Conservation (phyloP, 1,284 basidiomycete species). For the Meira nashicola region DNA sequence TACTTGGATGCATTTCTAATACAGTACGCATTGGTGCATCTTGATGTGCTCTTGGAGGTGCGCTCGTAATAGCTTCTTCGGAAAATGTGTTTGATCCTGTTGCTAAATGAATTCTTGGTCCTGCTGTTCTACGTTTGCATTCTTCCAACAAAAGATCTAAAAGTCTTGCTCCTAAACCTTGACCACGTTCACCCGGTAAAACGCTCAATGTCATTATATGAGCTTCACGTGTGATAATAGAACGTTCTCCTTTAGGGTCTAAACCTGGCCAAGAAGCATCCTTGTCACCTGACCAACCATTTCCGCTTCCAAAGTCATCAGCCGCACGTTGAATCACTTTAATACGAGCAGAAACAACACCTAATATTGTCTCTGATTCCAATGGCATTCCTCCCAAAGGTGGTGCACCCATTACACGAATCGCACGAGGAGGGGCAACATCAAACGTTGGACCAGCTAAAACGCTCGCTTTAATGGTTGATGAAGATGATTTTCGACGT, state of each 20-base stretch:
- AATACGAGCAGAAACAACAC: slow-evolving; percentile 31
- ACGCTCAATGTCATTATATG: slow-evolving; percentile 40
- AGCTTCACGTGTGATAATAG: slow-evolving; percentile 16
- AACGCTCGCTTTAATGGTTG: slow-evolving; percentile 3
- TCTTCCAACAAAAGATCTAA: slow-evolving; percentile 28
- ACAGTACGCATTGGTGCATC: slow-evolving; percentile 16
- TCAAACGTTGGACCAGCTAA: slow-evolving; percentile 33
- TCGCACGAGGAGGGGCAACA: slow-evolving; percentile 20
- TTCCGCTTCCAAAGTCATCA: slow-evolving; percentile 3
- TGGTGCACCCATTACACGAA: slow-evolving; percentile 33
- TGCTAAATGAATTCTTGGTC: slow-evolving; percentile 4
- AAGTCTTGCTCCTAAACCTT: slow-evolving; percentile 37
- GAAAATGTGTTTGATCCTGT: neutral
- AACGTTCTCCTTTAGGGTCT: slow-evolving; percentile 6
- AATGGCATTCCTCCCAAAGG: slow-evolving; percentile 15
- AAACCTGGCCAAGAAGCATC: slow-evolving; percentile 15
- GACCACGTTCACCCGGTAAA: slow-evolving; percentile 29
- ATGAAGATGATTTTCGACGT: neutral
- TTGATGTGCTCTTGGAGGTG: neutral
- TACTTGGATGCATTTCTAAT: slow-evolving; percentile 39
- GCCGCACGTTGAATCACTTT: slow-evolving; percentile 12
- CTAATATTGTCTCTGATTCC: slow-evolving; percentile 37
- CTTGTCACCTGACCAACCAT: neutral
- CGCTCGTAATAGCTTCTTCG: neutral
- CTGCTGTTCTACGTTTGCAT: slow-evolving; percentile 19